These are phyloP conservation scores for Talaromyces piceae DNA, from an alignment of 2,329 filamentous ascomycete genomes.

Conservation along the genomic window DNA sequence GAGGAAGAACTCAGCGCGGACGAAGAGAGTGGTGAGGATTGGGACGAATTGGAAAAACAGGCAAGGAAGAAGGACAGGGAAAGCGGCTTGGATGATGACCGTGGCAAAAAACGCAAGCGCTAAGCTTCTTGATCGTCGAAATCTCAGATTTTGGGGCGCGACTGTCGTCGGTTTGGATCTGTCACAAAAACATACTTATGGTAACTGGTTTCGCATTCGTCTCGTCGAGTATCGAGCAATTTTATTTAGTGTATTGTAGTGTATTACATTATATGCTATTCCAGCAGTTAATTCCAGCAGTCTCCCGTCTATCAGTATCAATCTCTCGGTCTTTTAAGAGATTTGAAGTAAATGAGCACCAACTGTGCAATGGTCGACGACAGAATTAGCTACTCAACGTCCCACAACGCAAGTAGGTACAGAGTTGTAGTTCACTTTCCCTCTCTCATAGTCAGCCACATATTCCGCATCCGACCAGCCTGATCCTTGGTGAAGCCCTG, in stretches of 20 bases:
- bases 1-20: constrained; percentile 54
- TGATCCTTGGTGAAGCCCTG: constrained; percentile 45
- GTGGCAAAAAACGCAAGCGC: constrained; percentile 68
- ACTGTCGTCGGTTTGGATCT: neutral
- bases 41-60: constrained; percentile 92
- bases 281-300: no score
- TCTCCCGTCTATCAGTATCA: no score
- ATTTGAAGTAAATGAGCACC: neutral
- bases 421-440: constrained; percentile 22
- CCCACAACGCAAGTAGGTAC: neutral
- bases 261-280: no score
- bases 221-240: neutral
- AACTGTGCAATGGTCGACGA: neutral
- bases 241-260: no score
- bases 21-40: constrained; percentile 78
- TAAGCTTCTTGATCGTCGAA: constrained; percentile 23
- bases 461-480: constrained; percentile 43
- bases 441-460: constrained; percentile 41
- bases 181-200: neutral
- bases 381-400: neutral
- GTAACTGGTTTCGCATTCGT: neutral
- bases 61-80: constrained; percentile 59
- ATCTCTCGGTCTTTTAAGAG: constrained; percentile 4
- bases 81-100: constrained; percentile 45
- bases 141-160: neutral